phyloP scores from a whole-genome alignment of 805 yeast genomes.

The Suhomyces emberorum region DNA sequence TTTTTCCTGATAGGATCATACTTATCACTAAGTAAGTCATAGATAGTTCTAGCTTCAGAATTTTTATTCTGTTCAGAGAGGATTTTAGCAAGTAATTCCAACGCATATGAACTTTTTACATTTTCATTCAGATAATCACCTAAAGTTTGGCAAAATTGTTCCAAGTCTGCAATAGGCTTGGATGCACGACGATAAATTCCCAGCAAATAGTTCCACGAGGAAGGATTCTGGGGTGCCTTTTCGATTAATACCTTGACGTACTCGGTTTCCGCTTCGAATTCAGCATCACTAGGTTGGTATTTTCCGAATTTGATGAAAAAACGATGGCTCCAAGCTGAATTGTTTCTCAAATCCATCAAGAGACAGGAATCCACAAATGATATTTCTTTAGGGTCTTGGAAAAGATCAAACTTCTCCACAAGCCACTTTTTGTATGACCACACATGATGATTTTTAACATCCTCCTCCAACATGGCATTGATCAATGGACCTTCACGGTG shows the following conservation, averaged over 20 bases:
- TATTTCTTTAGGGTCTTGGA: slow-evolving; percentile 45
- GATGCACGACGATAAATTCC: slow-evolving; percentile 46
- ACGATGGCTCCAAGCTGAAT: slow-evolving; percentile 92
- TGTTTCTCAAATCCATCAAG: slow-evolving; percentile 70
- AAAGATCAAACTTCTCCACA: slow-evolving; percentile 52
- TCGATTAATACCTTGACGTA: slow-evolving; percentile 50
- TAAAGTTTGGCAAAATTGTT: slow-evolving; percentile 44
- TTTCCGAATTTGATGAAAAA: slow-evolving; percentile 49
- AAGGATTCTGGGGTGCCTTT: slow-evolving; percentile 73
- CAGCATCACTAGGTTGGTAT: slow-evolving; percentile 10
- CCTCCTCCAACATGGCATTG: slow-evolving; percentile 67
- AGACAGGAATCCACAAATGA: slow-evolving; percentile 48
- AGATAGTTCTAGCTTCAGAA: slow-evolving; percentile 41
- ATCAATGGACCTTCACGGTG: slow-evolving; percentile 65
- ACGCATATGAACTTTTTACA: slow-evolving; percentile 54
- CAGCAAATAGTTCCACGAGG: slow-evolving; percentile 78
- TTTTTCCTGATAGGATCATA: slow-evolving; percentile 62
- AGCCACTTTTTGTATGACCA: slow-evolving; percentile 94
- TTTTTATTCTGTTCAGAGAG: slow-evolving; percentile 28
- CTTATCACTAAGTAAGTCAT: slow-evolving; percentile 46
- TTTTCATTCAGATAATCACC: slow-evolving; percentile 25
- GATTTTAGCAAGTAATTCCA: slow-evolving; percentile 59
- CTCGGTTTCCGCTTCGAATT: slow-evolving; percentile 47
- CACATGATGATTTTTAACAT: slow-evolving; percentile 90
- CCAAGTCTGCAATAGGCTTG: slow-evolving; percentile 33